Base-by-base conservation (phyloP, 1,139 yeast genomes). In the Barnettozyma hawaiiensis region DNA sequence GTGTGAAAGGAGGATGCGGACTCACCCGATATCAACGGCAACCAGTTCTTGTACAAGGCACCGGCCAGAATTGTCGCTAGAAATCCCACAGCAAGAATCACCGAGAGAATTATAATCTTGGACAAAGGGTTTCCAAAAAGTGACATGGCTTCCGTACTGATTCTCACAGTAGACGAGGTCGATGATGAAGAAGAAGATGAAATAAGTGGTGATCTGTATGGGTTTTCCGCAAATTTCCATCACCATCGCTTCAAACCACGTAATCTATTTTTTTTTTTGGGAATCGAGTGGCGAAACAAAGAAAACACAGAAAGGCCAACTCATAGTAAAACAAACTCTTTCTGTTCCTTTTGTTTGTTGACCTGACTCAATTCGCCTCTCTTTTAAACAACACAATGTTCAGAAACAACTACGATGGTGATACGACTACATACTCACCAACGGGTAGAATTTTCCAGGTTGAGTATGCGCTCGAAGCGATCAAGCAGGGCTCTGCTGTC, bases 331-430 rank as follows among this genome's bases (percentile, higher is more conserved):
- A n/a, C n/a, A n/a, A n/a, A n/a, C n/a, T n/a, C n/a, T n/a, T n/a
- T n/a, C n/a, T n/a, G n/a, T n/a, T n/a, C n/a, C n/a, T n/a, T n/a
- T n/a, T n/a, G n/a, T n/a, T n/a, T n/a, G n/a, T n/a, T n/a, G n/a
- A n/a, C n/a, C n/a, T n/a, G n/a, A n/a, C n/a, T n/a, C n/a, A n/a
- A n/a, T n/a, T n/a, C n/a, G n/a, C n/a, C n/a, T n/a, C n/a, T n/a
- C n/a, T n/a, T n/a, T n/a, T n/a, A n/a, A n/a, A n/a, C n/a, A n/a
- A n/a, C n/a, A n/a, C n/a, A 26, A 42, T 42, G 98, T 92, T 92
- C 64, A 85, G 98, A 74, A 92, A 92, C 69, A 92, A 95, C 60
- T 92, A 92, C 75, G 98, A 92, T 64, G 94, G 95, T 75, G 98
- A 92, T 64, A 82, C 97, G 34, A 96, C 92, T 49, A 92, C 98